Evolutionary conservation across 306 rosid genomes (phyloP), one percentile per base, ranked within the genome.

Genomic region (Luffa acutangula): DNA sequence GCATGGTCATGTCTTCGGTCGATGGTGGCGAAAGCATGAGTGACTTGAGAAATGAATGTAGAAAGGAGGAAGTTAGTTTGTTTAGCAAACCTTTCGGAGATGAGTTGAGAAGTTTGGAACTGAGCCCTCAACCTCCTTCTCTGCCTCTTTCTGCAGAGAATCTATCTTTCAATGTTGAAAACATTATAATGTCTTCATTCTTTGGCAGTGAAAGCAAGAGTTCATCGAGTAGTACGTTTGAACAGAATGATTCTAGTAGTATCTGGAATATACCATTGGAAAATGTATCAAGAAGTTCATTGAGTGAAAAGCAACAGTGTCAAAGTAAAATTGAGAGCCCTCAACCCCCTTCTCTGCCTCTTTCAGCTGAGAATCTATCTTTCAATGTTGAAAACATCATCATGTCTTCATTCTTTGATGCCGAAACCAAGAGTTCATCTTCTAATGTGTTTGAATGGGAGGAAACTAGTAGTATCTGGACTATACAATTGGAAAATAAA

Each of bases 171-270:
- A 76, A 56, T 36, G 66, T 76, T 10, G 85, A 85, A 45, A 76
- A 79, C 46, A 45, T 76, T 11, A 49, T 82, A 14, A 57, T 81
- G 75, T 80, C 78, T 78, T 45, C 86, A 9, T 37, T 70, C 81
- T 62, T 46, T 80, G 72, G 69, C 12, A 11, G 39, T 78, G 89
- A 84, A 57, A 71, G 63, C 72, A 81, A 77, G 45, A 78, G 63
- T 78, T 39, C 70, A 12, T 20, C 20, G 2, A 60, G 60, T 18
- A 59, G 85, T 42, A 73, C 51, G 58, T 77, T 33, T 39, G 85
- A 37, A 58, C 43, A 37, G 80, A 72, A 69, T 14, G 82, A 72
- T 67, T 42, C 46, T 14, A 13, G 54, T 77, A 46, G 31, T 7
- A 3, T 49, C 66, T 57, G 73, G 43, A 52, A 71, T 56, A 20